Conservation (phyloP, 1,284 basidiomycete genomes). For the Cutaneotrichosporon curvatum region DNA sequence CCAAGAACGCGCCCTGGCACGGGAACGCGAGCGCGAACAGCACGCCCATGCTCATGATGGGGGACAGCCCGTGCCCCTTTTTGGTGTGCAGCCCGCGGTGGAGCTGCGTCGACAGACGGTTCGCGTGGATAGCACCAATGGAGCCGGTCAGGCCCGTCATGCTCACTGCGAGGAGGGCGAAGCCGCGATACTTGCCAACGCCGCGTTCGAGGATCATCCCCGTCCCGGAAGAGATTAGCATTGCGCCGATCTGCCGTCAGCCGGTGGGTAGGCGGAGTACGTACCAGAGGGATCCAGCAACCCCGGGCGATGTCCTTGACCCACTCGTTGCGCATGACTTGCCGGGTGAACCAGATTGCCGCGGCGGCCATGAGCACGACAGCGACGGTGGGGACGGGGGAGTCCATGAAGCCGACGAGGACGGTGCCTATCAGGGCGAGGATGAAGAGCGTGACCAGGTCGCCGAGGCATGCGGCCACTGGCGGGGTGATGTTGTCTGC, state of each 20-base stretch:
- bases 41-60: slow-evolving; percentile 48
- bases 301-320: slow-evolving; percentile 58
- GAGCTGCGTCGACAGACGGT: slow-evolving; percentile 67
- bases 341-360: slow-evolving; percentile 49
- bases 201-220: slow-evolving; percentile 87
- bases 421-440: slow-evolving; percentile 56
- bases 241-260: slow-evolving; percentile 55
- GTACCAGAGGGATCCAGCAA: slow-evolving; percentile 82
- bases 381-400: slow-evolving; percentile 56
- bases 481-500: slow-evolving; percentile 92
- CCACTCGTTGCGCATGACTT: slow-evolving; percentile 51
- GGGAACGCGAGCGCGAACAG: slow-evolving; percentile 68
- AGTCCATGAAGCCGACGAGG: slow-evolving; percentile 60
- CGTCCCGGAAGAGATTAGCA: slow-evolving; percentile 83
- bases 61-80: slow-evolving; percentile 23
- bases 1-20: slow-evolving; percentile 65
- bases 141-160: slow-evolving; percentile 82
- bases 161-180: slow-evolving; percentile 78
- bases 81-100: slow-evolving; percentile 31
- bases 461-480: slow-evolving; percentile 84
- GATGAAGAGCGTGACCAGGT: slow-evolving; percentile 80
- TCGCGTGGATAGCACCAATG: slow-evolving; percentile 85
- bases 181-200: slow-evolving; percentile 77
- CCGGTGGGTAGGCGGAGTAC: too few relatives aligned
- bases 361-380: slow-evolving; percentile 55